Percentiles rank a stretch among this genome's conserved stretches.
Evolutionary conservation across 1,284 basidiomycete species (phyloP).

Genomic region (Rhodotorula sp.): DNA sequence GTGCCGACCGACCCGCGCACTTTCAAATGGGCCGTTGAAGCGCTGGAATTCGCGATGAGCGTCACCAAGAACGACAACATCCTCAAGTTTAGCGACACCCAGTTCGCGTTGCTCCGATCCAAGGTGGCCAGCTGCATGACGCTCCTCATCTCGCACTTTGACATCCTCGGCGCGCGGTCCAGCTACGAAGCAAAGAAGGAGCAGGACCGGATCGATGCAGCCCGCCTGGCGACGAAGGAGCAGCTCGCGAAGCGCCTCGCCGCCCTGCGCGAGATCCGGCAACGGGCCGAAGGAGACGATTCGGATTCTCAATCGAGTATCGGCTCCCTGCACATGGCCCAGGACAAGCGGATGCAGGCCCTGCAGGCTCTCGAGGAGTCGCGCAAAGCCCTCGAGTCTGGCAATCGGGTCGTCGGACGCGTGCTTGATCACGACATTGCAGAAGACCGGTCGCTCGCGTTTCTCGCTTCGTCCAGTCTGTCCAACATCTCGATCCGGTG

Average conservation of each 20-base stretch:
- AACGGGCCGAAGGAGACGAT: slow-evolving; percentile 50
- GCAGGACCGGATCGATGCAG: slow-evolving; percentile 68
- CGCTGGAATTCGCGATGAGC: slow-evolving; percentile 88
- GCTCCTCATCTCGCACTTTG: slow-evolving; percentile 93
- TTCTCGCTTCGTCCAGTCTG: slow-evolving; percentile 72
- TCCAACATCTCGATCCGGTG: slow-evolving; percentile 96
- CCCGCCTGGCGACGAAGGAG: slow-evolving; percentile 58
- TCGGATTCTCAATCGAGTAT: slow-evolving; percentile 22
- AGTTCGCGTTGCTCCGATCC: slow-evolving; percentile 83
- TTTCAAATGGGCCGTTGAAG: slow-evolving; percentile 97
- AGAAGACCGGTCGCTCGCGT: slow-evolving; percentile 86
- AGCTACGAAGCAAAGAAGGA: slow-evolving; percentile 83
- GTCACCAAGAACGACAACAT: slow-evolving; percentile 89
- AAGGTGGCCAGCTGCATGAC: slow-evolving; percentile 97
- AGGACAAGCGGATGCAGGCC: slow-evolving; percentile 37
- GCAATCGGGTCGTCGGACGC: slow-evolving; percentile 76
- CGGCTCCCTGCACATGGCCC: slow-evolving; percentile 35
- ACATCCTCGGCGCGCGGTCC: slow-evolving; percentile 91
- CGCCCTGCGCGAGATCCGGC: slow-evolving; percentile 43
- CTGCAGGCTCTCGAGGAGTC: slow-evolving; percentile 58
- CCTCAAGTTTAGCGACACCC: slow-evolving; percentile 78
- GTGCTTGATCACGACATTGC: slow-evolving; percentile 87
- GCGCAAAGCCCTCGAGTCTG: slow-evolving; percentile 62
- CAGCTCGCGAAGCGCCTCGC: slow-evolving; percentile 46
- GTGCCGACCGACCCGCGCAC: slow-evolving; percentile 94